Base-by-base conservation (phyloP, 1,139 yeast species). In the Candida smagusa region DNA sequence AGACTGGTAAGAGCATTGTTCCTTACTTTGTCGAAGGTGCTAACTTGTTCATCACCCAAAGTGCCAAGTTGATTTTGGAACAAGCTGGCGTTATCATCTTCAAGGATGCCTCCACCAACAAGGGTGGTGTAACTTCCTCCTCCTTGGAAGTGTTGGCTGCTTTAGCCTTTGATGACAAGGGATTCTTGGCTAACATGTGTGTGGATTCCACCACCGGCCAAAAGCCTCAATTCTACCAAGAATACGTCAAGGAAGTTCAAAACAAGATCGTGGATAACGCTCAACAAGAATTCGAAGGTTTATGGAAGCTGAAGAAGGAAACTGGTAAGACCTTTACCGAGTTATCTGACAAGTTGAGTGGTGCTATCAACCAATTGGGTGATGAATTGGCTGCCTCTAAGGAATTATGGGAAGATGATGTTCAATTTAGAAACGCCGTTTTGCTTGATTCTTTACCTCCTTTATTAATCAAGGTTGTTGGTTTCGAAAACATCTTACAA, bases 121-220 rank as follows among this genome's bases (percentile, higher is more conserved):
- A 92, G 68, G 98, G 98, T 57, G 98, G 98, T 68, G 98, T 92
- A 38, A 92, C 98, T 2, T 90, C 97, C 1, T 89, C 97, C 1
- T 90, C 97, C 2, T 72, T 88, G 50, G 98, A 92, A 66, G 98
- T 92, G 12, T 76, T 92, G 53, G 96, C 97, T 9, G 92, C 98
- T 4, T 77, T 92, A 47, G 85, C 96, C 2, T 84, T 92, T 59
- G 90, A 83, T 53, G 98, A 92, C 61, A 78, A 76, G 40, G 89
- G 82, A 33, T 92, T 90, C 70, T 71, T 77, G 54, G 60, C 72
- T 44, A 66, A 82, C 58, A 85, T 85, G 95, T 85, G 95, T 60
- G 80, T 85, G 41, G 73, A 77, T 44, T 56, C 72, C 33, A 59
- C 61, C 31, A 68, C 78, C 29, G 74, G 76, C 7, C 59, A 59